phyloP scores from a whole-genome alignment of 352 stramenopile genomes.

The Phytophthora cactorum region DNA sequence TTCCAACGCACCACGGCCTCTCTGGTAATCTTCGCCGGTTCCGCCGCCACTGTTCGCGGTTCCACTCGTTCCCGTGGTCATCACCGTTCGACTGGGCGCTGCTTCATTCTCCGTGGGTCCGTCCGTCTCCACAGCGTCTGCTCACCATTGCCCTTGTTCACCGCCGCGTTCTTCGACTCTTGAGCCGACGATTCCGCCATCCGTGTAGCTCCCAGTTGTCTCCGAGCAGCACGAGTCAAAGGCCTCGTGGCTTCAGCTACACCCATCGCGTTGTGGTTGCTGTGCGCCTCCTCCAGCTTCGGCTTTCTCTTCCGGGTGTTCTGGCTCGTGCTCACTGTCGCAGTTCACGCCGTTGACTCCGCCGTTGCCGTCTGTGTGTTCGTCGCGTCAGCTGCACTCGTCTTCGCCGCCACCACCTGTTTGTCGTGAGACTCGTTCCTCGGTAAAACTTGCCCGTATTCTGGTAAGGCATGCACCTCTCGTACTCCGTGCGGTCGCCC shows the following conservation, averaged over 20 bases:
- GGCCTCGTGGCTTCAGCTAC: background rate
- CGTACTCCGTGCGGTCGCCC: too few species aligned
- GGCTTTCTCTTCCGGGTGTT: background rate
- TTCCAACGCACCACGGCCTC: background rate
- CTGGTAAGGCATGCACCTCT: too few species aligned
- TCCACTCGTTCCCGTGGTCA: background rate
- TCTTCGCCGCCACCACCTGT: background rate
- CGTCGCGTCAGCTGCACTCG: too few species aligned
- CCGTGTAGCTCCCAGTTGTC: background rate
- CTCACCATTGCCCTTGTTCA: background rate
- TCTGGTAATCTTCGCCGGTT: background rate
- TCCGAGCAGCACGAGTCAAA: background rate
- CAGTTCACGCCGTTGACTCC: background rate
- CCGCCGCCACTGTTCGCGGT: background rate
- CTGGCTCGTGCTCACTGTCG: background rate
- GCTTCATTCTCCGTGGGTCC: background rate
- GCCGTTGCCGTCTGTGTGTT: too few species aligned
- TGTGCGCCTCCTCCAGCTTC: background rate
- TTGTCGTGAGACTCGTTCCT: too few species aligned
- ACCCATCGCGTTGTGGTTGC: background rate
- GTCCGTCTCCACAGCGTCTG: background rate
- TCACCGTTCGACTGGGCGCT: background rate
- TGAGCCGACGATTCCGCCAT: too few species aligned
- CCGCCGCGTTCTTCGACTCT: background rate
- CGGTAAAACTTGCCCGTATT: too few species aligned